Conservation (phyloP, 352 stramenopile genomes). For the Phytopythium litorale region DNA sequence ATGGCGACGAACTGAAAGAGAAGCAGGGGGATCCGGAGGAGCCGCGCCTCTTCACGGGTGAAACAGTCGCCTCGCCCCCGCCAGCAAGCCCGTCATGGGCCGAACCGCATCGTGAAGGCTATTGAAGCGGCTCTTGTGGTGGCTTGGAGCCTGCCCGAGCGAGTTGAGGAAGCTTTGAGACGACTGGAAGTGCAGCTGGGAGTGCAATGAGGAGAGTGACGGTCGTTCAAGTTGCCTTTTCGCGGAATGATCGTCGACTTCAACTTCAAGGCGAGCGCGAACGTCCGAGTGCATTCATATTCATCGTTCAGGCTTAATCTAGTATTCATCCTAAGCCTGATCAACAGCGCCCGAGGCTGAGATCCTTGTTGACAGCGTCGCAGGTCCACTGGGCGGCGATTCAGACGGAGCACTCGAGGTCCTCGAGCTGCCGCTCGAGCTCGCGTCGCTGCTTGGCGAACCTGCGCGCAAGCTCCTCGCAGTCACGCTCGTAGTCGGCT, state of each 20-base stretch:
- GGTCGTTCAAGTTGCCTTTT: conserved; percentile 1
- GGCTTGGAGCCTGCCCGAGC: neutral
- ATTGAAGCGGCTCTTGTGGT: neutral
- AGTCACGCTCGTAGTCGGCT: conserved; percentile 41
- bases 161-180: too few species aligned
- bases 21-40: neutral
- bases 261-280: too few species aligned
- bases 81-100: neutral
- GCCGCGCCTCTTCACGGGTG: neutral
- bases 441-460: conserved; percentile 45
- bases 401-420: conserved; percentile 19
- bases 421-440: conserved; percentile 51
- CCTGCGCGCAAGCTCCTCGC: conserved; percentile 24
- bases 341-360: too few species aligned
- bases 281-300: too few species aligned
- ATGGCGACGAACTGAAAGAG: neutral
- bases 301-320: too few species aligned
- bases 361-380: too few species aligned
- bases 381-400: neutral
- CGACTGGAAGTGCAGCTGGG: too few species aligned
- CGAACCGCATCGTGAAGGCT: neutral
- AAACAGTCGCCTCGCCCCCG: neutral
- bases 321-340: too few species aligned
- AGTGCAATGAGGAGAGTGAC: neutral
- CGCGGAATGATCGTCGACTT: neutral